Conservation (phyloP, 345 rosid genomes). For the Salix suchowensis region DNA sequence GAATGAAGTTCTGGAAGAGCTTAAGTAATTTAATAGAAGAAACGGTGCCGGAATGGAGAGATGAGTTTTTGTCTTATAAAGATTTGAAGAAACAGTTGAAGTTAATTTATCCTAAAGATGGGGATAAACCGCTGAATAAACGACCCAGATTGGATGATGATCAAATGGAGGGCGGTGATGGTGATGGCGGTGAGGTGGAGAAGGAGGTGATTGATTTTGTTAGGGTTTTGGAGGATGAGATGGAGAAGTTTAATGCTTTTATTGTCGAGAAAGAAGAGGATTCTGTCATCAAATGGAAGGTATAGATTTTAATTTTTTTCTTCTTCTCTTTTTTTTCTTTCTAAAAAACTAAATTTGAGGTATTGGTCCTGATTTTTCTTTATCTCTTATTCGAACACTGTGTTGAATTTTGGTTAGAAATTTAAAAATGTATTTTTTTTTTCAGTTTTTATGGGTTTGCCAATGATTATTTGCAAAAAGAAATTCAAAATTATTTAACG, state of each 20-base stretch:
- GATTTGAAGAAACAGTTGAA: conserved; percentile 85
- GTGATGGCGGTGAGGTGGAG: conserved; percentile 33
- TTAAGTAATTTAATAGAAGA: conserved; percentile 89
- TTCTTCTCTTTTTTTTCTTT: neutral
- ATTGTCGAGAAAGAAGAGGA: conserved; percentile 96
- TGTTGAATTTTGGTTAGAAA: neutral
- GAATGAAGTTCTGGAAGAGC: conserved; percentile 87
- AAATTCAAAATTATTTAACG: neutral
- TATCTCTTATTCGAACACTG: neutral
- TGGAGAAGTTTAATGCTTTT: conserved; percentile 86
- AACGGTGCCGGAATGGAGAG: conserved; percentile 90
- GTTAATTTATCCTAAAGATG: conserved; percentile 48
- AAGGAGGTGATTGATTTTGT: conserved; percentile 70
- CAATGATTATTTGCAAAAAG: neutral
- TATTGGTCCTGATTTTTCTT: neutral
- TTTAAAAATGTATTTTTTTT: neutral
- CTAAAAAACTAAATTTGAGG: no score
- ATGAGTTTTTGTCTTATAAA: conserved; percentile 88
- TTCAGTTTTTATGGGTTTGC: neutral
- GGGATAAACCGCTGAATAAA: conserved; percentile 37
- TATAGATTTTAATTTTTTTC: conserved; percentile 5
- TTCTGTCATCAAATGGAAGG: conserved; percentile 85
- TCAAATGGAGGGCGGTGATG: conserved; percentile 14
- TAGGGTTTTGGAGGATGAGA: conserved; percentile 67
- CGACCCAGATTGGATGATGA: conserved; percentile 15